Evolutionary conservation across 2,329 filamentous ascomycete species (phyloP).

Genomic region (Fusarium sp.): DNA sequence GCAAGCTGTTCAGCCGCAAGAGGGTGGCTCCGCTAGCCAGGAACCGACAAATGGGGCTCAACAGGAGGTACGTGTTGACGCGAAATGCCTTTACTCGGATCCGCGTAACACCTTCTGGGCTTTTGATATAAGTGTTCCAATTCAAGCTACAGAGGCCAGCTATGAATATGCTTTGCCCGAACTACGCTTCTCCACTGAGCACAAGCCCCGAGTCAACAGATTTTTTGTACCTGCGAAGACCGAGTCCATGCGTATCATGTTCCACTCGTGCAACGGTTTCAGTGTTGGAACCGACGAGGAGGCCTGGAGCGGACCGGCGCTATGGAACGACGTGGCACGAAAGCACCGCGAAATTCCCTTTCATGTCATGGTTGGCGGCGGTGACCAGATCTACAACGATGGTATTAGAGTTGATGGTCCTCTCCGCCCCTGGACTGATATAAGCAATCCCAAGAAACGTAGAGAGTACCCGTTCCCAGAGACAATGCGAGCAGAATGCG

Average conservation of each 20-base stretch:
- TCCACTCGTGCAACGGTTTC: conserved; percentile 98
- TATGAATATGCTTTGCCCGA: conserved; percentile 82
- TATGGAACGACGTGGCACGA: conserved; percentile 95
- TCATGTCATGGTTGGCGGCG: conserved; percentile 94
- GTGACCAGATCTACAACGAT: conserved; percentile 97
- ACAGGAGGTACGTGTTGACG: conserved; percentile 53
- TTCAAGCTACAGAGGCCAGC: conserved; percentile 73
- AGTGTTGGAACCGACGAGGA: conserved; percentile 86
- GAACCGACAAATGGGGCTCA: conserved; percentile 46
- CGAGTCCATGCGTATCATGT: conserved; percentile 98
- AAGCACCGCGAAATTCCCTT: conserved; percentile 83
- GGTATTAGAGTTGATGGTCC: conserved; percentile 87
- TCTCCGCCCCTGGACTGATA: conserved; percentile 82
- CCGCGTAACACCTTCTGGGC: conserved; percentile 86
- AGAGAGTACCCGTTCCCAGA: conserved; percentile 80
- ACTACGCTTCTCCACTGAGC: conserved; percentile 67
- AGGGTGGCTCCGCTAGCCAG: conserved; percentile 34
- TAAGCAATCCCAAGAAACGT: conserved; percentile 84
- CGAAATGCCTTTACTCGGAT: conserved; percentile 70
- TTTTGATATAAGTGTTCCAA: conserved; percentile 83
- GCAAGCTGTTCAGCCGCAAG: conserved; percentile 46
- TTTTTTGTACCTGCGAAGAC: conserved; percentile 87
- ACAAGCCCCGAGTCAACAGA: conserved; percentile 66
- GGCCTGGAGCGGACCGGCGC: conserved; percentile 86
- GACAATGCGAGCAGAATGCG: conserved; percentile 82